Conservation (phyloP, 192 early-diverging fungal species). For the Backusella morwellensis region DNA sequence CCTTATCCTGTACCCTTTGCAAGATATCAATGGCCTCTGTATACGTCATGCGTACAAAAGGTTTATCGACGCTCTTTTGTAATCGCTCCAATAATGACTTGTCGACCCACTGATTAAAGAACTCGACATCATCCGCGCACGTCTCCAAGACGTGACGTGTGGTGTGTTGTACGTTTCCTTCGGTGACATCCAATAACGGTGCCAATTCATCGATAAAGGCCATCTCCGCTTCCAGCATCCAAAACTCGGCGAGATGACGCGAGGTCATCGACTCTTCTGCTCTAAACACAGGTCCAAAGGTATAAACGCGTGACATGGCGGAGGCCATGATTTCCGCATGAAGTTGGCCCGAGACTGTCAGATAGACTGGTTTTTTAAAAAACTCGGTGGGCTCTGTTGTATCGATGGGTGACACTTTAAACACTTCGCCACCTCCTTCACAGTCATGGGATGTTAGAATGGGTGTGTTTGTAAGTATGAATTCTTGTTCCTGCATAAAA, state of each 20-base stretch:
- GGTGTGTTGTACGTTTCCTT: conserved; percentile 58
- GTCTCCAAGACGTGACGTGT: conserved; percentile 55
- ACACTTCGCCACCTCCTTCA: conserved; percentile 88
- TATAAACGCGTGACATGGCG: conserved; percentile 75
- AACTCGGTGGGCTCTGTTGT: conserved; percentile 50
- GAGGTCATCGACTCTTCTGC: conserved; percentile 81
- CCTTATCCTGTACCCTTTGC: conserved; percentile 42
- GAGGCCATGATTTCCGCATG: conserved; percentile 78
- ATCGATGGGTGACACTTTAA: conserved; percentile 50
- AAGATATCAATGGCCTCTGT: conserved; percentile 75
- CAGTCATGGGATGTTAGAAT: conserved; percentile 84
- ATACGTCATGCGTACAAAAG: conserved; percentile 76
- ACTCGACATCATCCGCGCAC: conserved; percentile 53
- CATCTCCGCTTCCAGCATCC: conserved; percentile 92
- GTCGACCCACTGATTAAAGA: conserved; percentile 61
- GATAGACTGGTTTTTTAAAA: conserved; percentile 70
- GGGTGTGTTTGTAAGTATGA: conserved; percentile 78
- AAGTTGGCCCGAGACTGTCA: conserved; percentile 86
- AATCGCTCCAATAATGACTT: conserved; percentile 40
- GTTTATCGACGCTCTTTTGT: conserved; percentile 37
- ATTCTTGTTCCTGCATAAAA: conserved; percentile 58
- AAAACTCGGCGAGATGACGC: conserved; percentile 89
- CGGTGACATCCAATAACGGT: conserved; percentile 67
- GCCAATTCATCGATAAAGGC: conserved; percentile 65
- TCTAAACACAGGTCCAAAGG: conserved; percentile 79